phyloP scores from a whole-genome alignment of 495 filamentous ascomycete genomes.

The Aspergillus homomorphus region DNA sequence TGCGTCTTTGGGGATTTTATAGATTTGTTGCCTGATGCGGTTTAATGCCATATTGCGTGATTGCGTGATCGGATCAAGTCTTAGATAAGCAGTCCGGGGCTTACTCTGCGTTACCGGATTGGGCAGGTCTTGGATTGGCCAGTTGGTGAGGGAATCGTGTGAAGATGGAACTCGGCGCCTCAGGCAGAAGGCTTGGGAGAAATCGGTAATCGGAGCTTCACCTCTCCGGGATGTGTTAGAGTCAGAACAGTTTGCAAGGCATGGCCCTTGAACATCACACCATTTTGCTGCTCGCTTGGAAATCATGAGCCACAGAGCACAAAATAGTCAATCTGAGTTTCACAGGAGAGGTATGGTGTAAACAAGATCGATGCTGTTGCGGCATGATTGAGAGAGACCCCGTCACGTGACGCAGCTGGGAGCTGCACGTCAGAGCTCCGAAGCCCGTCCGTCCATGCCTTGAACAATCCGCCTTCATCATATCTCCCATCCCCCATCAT shows the following conservation, averaged over 20 bases:
- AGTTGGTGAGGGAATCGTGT: neutral
- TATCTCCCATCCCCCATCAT: neutral
- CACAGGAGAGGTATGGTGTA: no score
- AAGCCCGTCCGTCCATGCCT: conserved; percentile 17
- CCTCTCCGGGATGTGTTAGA: no score
- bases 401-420: conserved; percentile 3
- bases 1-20: conserved; percentile 1
- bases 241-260: no score
- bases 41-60: conserved; percentile 27
- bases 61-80: conserved; percentile 12
- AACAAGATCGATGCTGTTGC: no score
- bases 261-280: no score
- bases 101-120: neutral
- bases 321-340: no score
- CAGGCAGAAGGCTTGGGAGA: neutral
- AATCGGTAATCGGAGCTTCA: neutral
- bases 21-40: conserved; percentile 20
- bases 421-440: conserved; percentile 16
- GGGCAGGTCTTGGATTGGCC: neutral
- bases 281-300: no score
- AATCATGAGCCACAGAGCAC: no score
- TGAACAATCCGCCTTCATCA: conserved; percentile 2
- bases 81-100: conserved; percentile 1
- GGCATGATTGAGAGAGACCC: no score
- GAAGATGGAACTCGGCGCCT: neutral